Evolutionary conservation across 305 asterid genomes (phyloP), one percentile per base, ranked within the genome.

Genomic region (Plantago coronopus): DNA sequence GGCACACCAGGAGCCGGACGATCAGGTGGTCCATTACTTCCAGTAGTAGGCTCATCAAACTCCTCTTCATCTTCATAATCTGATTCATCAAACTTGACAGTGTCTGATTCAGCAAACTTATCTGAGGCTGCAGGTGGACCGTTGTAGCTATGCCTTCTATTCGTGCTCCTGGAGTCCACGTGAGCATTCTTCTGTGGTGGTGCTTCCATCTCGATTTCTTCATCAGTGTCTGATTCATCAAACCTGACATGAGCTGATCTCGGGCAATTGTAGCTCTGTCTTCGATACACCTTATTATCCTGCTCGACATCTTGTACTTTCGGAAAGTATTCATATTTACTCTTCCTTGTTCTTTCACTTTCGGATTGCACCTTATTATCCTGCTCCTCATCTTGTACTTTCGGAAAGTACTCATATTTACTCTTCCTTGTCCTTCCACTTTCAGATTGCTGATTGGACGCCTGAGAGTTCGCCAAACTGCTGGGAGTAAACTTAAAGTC

Each of bases 211-310:
- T 84, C 97, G 16, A 75, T 67, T 57, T 91, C 94, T 76, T 82
- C 89, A 59, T 87, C 89, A 48, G 67, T 74, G 67, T 87, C 89
- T 16, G 96, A 82, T 59, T 79, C 95, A 48, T 82, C 89, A 38
- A 76, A 82, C 70, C 67, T 77, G 72, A 63, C 62, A 67, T 70
- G 70, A 17, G 78, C 55, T 22, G 78, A 62, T 56, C 79, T 65
- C 29, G 68, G 80, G 45, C 75, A 73, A 46, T 77, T 77, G 47
- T 77, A 83, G 79, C 86, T 86, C 68, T 77, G 84, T 38, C 86
- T 83, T 67, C 88, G 70, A 16, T 22, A 38, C 55, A 76, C 58
- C 72, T 59, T 77, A 62, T 56, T 61, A 43, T 64, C 67, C 48
- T 76, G 75, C 54, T 57, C 57, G 46, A 38, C 12, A 29, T 38